Conservation (phyloP, 2,329 filamentous ascomycete species). For the Botrytis fragariae region DNA sequence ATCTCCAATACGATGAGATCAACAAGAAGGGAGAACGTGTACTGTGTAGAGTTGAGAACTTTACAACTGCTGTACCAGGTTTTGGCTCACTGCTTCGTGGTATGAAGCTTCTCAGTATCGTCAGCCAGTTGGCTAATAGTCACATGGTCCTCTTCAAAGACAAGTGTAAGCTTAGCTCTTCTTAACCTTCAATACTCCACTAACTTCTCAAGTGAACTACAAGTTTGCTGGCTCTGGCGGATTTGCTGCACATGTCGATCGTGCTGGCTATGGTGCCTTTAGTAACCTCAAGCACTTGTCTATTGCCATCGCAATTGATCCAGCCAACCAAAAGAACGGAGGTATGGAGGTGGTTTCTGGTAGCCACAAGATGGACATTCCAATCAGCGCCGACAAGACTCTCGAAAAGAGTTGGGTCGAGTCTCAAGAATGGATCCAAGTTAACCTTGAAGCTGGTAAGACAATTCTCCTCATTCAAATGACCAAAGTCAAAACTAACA, state of each 20-base stretch:
- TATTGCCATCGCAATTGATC: slow-evolving; percentile 39
- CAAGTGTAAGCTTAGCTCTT: slow-evolving; percentile 27
- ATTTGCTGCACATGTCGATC: slow-evolving; percentile 40
- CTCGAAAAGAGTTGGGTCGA: slow-evolving; percentile 38
- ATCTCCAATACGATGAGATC: slow-evolving; percentile 41
- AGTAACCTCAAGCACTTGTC: slow-evolving; percentile 41
- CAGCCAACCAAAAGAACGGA: slow-evolving; percentile 37
- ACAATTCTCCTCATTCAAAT: neutral
- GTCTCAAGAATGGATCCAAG: slow-evolving; percentile 36
- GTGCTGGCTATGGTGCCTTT: slow-evolving; percentile 41
- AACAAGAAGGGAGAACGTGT: slow-evolving; percentile 38
- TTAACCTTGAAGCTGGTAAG: slow-evolving; percentile 38
- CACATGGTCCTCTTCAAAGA: slow-evolving; percentile 34
- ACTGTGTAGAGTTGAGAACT: slow-evolving; percentile 39
- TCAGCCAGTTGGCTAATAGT: slow-evolving; percentile 34
- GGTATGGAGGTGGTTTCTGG: slow-evolving; percentile 40
- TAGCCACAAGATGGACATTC: slow-evolving; percentile 40
- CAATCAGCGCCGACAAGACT: slow-evolving; percentile 36
- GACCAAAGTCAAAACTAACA: neutral
- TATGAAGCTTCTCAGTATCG: neutral
- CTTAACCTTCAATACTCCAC: neutral
- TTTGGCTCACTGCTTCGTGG: neutral
- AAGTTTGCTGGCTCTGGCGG: slow-evolving; percentile 40
- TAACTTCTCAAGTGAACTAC: slow-evolving; percentile 36
- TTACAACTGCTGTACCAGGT: neutral